A percentile compares a stretch with the other conserved stretches of the same genome.
Conservation (phyloP, 345 rosid species). For the Lepidium aucheri region DNA sequence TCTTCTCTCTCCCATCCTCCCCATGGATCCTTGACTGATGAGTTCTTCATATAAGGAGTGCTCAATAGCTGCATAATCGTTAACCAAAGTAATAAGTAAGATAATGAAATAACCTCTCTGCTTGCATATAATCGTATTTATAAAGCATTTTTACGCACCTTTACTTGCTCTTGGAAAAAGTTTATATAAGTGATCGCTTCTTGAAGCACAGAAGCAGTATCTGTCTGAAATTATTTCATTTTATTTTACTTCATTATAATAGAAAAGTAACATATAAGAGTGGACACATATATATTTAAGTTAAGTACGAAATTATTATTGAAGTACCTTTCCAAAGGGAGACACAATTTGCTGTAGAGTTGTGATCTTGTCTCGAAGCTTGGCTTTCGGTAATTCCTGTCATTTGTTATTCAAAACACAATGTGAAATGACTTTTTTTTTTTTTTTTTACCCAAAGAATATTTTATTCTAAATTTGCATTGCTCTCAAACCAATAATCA, state of each 20-base stretch:
- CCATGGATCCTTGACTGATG: slow-evolving; percentile 70
- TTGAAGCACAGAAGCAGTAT: slow-evolving; percentile 77
- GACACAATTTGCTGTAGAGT: slow-evolving; percentile 95
- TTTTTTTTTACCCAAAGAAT: too few relatives aligned
- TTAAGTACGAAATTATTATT: background rate
- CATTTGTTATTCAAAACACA: background rate
- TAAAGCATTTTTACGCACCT: slow-evolving; percentile 33
- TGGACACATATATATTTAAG: background rate
- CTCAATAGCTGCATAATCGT: slow-evolving; percentile 48
- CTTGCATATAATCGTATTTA: too few relatives aligned
- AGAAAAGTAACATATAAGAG: background rate
- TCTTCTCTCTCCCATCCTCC: slow-evolving; percentile 57
- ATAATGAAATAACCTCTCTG: too few relatives aligned
- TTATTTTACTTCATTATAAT: background rate
- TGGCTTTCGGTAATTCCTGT: slow-evolving; percentile 71
- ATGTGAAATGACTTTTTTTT: background rate
- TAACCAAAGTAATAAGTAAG: too few relatives aligned
- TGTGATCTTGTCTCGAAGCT: slow-evolving; percentile 76
- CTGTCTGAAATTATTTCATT: slow-evolving; percentile 54
- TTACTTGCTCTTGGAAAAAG: slow-evolving; percentile 74
- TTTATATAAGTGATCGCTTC: slow-evolving; percentile 78
- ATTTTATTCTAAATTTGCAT: background rate
- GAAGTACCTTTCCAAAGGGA: slow-evolving; percentile 85
- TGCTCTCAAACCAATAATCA: background rate
- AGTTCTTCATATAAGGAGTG: slow-evolving; percentile 68